A percentile compares a stretch with the other conserved stretches of the same genome.
Conservation (phyloP, 2,329 filamentous ascomycete species). For the Setomelanomma holmii region DNA sequence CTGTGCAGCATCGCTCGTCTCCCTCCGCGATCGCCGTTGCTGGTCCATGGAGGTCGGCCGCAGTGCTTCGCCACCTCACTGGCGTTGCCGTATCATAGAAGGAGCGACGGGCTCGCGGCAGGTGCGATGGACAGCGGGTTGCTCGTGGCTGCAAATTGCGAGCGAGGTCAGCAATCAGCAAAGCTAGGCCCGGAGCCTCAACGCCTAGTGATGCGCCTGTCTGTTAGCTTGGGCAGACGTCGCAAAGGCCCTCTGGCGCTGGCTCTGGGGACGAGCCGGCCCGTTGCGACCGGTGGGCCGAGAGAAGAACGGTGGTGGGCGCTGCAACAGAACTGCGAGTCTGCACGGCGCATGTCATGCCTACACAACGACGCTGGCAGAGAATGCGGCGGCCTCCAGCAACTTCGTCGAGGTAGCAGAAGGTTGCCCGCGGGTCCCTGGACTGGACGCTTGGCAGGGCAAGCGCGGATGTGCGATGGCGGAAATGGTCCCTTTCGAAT, state of each 20-base stretch:
- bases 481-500: neutral
- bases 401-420: neutral
- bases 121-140: neutral
- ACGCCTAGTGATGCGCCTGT: conserved; percentile 1
- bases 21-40: conserved; percentile 31
- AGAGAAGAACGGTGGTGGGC: conserved; percentile 12
- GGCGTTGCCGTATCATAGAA: conserved; percentile 27
- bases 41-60: conserved; percentile 38
- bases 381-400: neutral
- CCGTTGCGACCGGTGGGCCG: conserved; percentile 16
- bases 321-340: conserved; percentile 14
- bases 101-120: conserved; percentile 11
- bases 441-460: neutral
- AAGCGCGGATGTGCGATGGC: neutral
- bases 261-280: conserved; percentile 11
- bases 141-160: neutral
- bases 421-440: neutral
- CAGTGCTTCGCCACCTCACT: conserved; percentile 7
- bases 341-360: conserved; percentile 33
- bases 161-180: neutral
- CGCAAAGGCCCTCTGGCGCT: neutral
- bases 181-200: neutral
- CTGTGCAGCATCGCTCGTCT: conserved; percentile 32
- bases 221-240: neutral
- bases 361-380: conserved; percentile 9